phyloP scores from a whole-genome alignment of 2,329 filamentous ascomycete genomes.

The Chalara sp. region DNA sequence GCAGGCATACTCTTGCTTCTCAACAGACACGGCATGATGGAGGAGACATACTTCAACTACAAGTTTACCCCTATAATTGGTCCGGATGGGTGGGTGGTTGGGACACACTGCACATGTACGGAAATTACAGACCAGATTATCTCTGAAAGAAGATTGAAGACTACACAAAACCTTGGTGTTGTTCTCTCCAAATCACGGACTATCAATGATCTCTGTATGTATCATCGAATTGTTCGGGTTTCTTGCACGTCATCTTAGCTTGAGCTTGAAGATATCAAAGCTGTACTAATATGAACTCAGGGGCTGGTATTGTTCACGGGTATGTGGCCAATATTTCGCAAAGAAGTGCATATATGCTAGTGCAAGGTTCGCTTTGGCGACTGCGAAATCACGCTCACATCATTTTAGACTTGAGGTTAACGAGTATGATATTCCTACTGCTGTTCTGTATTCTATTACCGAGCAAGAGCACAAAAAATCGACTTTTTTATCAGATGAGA shows the following conservation, averaged over 20 bases:
- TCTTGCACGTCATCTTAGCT: neutral
- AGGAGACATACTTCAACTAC: neutral
- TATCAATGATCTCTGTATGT: neutral
- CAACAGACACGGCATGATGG: neutral
- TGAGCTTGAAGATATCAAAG: neutral
- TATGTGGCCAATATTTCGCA: constrained; percentile 68
- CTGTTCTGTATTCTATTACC: constrained; percentile 67
- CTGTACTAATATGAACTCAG: neutral
- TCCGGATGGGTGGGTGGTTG: neutral
- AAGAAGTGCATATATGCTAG: constrained; percentile 59
- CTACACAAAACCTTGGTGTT: neutral
- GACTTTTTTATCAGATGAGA: constrained; percentile 65
- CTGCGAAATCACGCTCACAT: constrained; percentile 50
- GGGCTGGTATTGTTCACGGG: constrained; percentile 68
- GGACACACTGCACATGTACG: neutral
- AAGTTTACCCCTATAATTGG: neutral
- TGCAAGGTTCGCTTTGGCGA: no score
- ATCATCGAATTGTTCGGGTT: neutral
- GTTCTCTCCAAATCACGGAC: neutral
- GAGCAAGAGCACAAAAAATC: constrained; percentile 69
- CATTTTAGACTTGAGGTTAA: constrained; percentile 65
- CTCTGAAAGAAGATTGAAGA: neutral
- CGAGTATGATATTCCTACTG: constrained; percentile 67
- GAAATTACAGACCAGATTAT: neutral
- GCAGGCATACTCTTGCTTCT: neutral